A percentile compares a stretch with the other conserved stretches of the same genome.
Conservation (phyloP, 495 filamentous ascomycete species). For the Cercophora samala region DNA sequence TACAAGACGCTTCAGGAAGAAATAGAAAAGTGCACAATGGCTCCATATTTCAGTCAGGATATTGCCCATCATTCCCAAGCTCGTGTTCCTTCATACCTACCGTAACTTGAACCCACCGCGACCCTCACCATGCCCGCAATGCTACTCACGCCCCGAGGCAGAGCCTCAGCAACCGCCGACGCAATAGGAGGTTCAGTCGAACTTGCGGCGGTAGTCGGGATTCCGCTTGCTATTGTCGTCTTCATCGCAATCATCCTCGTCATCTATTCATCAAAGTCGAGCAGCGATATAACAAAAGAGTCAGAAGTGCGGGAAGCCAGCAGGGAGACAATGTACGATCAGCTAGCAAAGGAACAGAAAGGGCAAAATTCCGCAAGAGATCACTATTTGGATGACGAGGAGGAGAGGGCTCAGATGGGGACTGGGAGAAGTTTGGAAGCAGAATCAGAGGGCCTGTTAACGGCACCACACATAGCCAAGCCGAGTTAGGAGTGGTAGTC, state of each 20-base stretch:
- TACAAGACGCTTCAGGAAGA: too few relatives aligned
- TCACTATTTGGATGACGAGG: background rate
- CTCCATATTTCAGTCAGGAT: background rate
- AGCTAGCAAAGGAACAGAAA: background rate
- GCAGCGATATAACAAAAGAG: background rate
- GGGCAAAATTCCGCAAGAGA: background rate
- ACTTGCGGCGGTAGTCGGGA: background rate
- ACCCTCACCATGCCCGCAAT: background rate
- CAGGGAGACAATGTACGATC: background rate
- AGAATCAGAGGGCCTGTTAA: background rate
- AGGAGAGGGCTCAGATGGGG: background rate
- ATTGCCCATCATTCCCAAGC: background rate
- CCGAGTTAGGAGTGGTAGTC: background rate
- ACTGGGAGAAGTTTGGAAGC: background rate
- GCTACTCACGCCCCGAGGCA: background rate
- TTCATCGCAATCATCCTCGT: background rate
- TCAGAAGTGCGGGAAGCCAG: background rate
- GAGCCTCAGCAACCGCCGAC: background rate
- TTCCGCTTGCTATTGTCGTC: background rate
- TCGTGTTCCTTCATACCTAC: too few relatives aligned
- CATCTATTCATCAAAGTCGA: background rate
- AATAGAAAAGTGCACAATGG: too few relatives aligned
- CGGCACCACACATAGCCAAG: background rate
- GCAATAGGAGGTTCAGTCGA: background rate
- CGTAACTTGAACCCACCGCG: too few relatives aligned